Evolutionary conservation across 148 eudicot genomes (phyloP).

Genomic region (Heliosperma pusillum): DNA sequence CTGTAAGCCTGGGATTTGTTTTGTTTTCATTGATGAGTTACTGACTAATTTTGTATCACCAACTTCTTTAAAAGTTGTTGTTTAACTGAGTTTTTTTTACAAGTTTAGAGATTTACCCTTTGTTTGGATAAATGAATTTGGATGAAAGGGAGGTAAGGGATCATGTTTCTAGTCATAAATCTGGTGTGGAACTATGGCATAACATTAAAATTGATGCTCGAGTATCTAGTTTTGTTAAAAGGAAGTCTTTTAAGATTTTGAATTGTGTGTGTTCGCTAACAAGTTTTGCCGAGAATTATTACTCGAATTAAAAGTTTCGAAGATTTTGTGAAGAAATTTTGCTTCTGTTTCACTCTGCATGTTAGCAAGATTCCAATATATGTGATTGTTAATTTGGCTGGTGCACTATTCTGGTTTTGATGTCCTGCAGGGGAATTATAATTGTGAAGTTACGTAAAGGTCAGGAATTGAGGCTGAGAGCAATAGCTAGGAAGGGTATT

Average conservation of each 20-base stretch:
- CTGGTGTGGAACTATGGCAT: background rate
- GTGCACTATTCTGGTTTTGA: background rate
- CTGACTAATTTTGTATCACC: background rate
- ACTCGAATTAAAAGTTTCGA: background rate
- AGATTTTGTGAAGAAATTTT: background rate
- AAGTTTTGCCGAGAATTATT: background rate
- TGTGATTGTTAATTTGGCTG: background rate
- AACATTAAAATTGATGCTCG: background rate
- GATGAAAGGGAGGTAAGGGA: background rate
- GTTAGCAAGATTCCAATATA: background rate
- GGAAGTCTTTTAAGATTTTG: background rate
- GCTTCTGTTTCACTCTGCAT: background rate
- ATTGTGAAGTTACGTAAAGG: conserved; percentile 95
- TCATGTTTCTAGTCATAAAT: background rate
- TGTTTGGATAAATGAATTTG: too few species aligned
- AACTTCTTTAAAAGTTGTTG: background rate
- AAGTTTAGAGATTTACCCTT: background rate
- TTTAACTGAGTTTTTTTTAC: background rate
- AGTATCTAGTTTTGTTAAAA: too few species aligned
- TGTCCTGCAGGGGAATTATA: conserved; percentile 67
- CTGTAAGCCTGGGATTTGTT: background rate
- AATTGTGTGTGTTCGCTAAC: conserved; percentile 1
- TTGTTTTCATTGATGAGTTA: background rate
- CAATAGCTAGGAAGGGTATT: conserved; percentile 93
- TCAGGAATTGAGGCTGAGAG: conserved; percentile 88